Evolutionary conservation across 208 protist species (phyloP), one percentile per base, ranked within the genome.

Genomic region (Balamuthia mandrillaris): DNA sequence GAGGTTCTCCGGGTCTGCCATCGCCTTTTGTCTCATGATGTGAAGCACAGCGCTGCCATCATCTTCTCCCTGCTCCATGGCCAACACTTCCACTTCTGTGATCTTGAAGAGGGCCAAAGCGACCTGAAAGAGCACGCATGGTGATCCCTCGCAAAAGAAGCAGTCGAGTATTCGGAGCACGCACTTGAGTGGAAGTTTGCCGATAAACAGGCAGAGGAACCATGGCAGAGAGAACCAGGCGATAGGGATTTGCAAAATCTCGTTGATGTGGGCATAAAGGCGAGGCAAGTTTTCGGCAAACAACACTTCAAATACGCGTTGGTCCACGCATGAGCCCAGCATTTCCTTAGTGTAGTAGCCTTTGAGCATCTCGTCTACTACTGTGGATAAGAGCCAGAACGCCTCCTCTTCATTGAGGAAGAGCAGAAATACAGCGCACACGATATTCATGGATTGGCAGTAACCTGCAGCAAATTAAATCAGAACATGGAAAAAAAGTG

Each of bases 341-440:
- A 79, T 79, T 21, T 79, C 70, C 42, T 58, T 54, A 14, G 70
- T 79, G 70, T 79, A 79, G 70, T 79, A 79, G 70, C 70, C 70
- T 47, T 79, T 79, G 42, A 79, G 70, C 49, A 79, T 35, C 65
- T 88, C 54, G 70, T 95, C 65, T 65, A 94, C 61, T 82, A 82
- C 51, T 9, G 75, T 65, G 24, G 49, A n/a, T 12, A 82, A 39
- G 4, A 82, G 35, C 16, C 75, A 82, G 56, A 82, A 82, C 33
- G 75, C 51, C n/a, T 82, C 75, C 75, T 82, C 75, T 29, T 82
- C 75, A 37, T 44, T 82, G 7, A 65, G 35, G 31, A 47, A 82
- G 37, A 82, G 29, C 75, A 82, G 27, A 21, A 82, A 65, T 2
- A 35, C 75, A 14, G 75, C 75, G 21, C 16, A 47, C 27, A 82